These are phyloP conservation scores for Botrytis galanthina DNA, from an alignment of 2,329 filamentous ascomycete genomes.

Conservation along the genomic window DNA sequence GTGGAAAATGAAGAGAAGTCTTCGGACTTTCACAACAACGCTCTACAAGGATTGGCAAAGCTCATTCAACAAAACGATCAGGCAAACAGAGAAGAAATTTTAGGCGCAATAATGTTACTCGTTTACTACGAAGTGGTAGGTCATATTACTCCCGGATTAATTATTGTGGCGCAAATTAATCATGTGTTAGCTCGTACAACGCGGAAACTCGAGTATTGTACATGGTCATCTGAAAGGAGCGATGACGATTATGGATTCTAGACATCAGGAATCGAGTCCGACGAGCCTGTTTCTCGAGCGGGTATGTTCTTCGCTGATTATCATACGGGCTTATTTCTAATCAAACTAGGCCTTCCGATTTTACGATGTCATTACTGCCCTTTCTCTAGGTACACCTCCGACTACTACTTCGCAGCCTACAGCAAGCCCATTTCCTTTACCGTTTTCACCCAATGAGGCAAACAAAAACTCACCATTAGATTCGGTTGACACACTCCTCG, in stretches of 20 bases:
- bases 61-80: constrained; percentile 53
- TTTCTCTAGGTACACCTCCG: constrained; percentile 58
- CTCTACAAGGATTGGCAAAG: constrained; percentile 55
- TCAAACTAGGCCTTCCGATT: constrained; percentile 57
- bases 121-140: constrained; percentile 64
- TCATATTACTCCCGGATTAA: constrained; percentile 8
- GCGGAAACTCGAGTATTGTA: constrained; percentile 57
- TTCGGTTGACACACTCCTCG: constrained; percentile 51
- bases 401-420: constrained; percentile 51
- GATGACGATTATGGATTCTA: constrained; percentile 57
- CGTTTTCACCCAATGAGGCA: constrained; percentile 46
- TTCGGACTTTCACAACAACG: constrained; percentile 57
- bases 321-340: constrained; percentile 28
- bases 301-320: constrained; percentile 41
- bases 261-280: constrained; percentile 45
- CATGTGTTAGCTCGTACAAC: constrained; percentile 55
- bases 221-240: constrained; percentile 60
- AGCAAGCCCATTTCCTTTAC: constrained; percentile 47
- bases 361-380: constrained; percentile 62
- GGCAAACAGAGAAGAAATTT: constrained; percentile 54
- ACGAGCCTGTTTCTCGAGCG: constrained; percentile 58
- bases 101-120: constrained; percentile 60
- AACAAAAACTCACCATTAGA: constrained; percentile 45
- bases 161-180: constrained; percentile 24
- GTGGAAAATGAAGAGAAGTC: constrained; percentile 53